Base-by-base conservation (phyloP, 371 early-diverging fungal species). In the Syncephalis fuscata region DNA sequence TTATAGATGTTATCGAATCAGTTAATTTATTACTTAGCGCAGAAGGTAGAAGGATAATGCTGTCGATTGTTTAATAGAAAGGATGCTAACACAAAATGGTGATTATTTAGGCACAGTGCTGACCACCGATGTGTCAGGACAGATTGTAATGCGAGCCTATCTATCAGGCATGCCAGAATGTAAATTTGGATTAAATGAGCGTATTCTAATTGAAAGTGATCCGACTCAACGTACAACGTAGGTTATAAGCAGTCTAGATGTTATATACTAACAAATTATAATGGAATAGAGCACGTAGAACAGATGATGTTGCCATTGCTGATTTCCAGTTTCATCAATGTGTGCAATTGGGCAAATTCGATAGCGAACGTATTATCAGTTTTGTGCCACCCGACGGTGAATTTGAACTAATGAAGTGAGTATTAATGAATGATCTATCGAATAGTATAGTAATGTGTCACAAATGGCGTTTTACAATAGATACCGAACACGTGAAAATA, bases 301-400 rank as follows among this genome's bases (percentile, higher is more conserved):
- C 78, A 16, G 71, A 75, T 49, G 66, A 77, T 11, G 87, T 91
- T 19, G 86, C 82, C 46, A 80, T 91, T 49, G 89, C 88, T 55
- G 91, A 91, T 52, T 82, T 77, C 43, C 86, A 91, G 60, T 91
- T 91, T 63, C 91, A 91, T 54, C 92, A 91, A 58, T 91, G 92
- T 54, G 89, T 89, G 16, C 80, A 79, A 48, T 62, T 89, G 19
- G 81, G 81, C 17, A 79, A 75, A 49, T 88, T 86, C 61, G 88
- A 86, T 51, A 72, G 64, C 27, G 83, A 85, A 39, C 64, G 86
- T 44, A 83, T 80, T 5, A 91, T 91, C 56, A 80, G 76, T 50
- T 88, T 88, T 64, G 76, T 88, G 44, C 91, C 91, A 24, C 88
- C 88, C 1, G 91, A 90, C 59, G 91, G 91, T 57, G 91, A 91